Base-by-base conservation (phyloP, 2,329 filamentous ascomycete genomes). In the Ilyonectria destructans region DNA sequence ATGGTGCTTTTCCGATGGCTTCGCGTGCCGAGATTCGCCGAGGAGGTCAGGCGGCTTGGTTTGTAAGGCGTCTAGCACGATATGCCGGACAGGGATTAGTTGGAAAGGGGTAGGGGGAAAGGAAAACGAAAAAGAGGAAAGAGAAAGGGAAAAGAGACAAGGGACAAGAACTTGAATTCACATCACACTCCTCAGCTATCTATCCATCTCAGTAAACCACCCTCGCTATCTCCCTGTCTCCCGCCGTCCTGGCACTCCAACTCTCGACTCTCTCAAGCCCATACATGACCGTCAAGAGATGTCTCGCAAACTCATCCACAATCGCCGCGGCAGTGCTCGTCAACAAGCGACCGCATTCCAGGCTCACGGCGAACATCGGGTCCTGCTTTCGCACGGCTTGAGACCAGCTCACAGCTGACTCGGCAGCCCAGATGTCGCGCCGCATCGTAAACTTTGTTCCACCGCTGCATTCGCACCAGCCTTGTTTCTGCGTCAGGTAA, bases 191-290 rank as follows among this genome's bases (percentile, higher is more conserved):
- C 9, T 51, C 21, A 51, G 15, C 23, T 23, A 23, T 23, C 23
- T 6, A n/a, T 12, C 8, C 10, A 6, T 51, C 49, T 52, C 51
- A 54, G n/a, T 35, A 54, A 12, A 15, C 17, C 19, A 54, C 13
- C 51, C 15, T 54, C 29, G 23, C 51, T 31, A 19, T 21, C 33
- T 21, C 35, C 15, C 33, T 29, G 7, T 33, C 23, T 19, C 55
- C 37, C 17, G 62, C 23, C 29, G 58, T 67, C 17, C 64, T 67
- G 7, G 52, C 54, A 33, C 31, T 21, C 64, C 58, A 67, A 6
- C 58, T 55, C 58, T 67, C 58, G 10, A 67, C 64, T 29, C 64
- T 52, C 35, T 67, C 64, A 7, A 49, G 26, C 10, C 64, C 64
- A 48, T 54, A 67, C 58, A 67, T 67, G 33, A 58, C 43, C 4